Evolutionary conservation across 2,329 filamentous ascomycete genomes (phyloP).

Genomic region (Colletotrichum shisoi): DNA sequence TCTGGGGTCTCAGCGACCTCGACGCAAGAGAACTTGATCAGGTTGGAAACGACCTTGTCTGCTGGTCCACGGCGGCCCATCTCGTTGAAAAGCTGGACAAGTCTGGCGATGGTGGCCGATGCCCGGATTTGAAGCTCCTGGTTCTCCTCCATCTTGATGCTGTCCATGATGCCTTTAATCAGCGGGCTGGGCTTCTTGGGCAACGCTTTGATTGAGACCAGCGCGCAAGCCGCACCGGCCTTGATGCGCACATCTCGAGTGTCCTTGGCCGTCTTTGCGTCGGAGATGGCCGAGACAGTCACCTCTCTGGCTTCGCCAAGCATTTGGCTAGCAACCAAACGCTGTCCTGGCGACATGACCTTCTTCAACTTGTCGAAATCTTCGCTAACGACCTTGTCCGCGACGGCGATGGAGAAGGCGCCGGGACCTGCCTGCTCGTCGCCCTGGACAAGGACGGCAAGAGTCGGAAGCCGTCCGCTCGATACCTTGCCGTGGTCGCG

Average conservation of each 20-base stretch:
- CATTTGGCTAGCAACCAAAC: slow-evolving; percentile 81
- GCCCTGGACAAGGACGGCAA: slow-evolving; percentile 93
- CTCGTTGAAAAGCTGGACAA: slow-evolving; percentile 86
- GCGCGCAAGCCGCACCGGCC: slow-evolving; percentile 83
- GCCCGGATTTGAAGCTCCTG: slow-evolving; percentile 86
- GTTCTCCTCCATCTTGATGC: slow-evolving; percentile 94
- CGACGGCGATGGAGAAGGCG: slow-evolving; percentile 87
- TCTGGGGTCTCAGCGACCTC: slow-evolving; percentile 98
- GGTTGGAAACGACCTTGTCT: slow-evolving; percentile 93
- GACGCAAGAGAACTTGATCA: slow-evolving; percentile 97
- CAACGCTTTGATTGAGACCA: slow-evolving; percentile 85
- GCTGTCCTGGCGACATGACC: slow-evolving; percentile 84
- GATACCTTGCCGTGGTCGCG: slow-evolving; percentile 87
- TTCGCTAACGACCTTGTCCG: slow-evolving; percentile 83
- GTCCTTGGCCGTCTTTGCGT: slow-evolving; percentile 80
- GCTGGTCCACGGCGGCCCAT: slow-evolving; percentile 83
- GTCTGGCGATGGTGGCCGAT: slow-evolving; percentile 79
- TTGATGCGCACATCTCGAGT: slow-evolving; percentile 85
- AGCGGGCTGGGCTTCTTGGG: slow-evolving; percentile 93
- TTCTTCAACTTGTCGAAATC: slow-evolving; percentile 92
- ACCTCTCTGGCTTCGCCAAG: slow-evolving; percentile 78
- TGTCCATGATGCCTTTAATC: slow-evolving; percentile 98
- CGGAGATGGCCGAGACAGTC: slow-evolving; percentile 75
- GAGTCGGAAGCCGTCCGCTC: slow-evolving; percentile 74
- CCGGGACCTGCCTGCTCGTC: slow-evolving; percentile 90